Evolutionary conservation across 2,329 filamentous ascomycete species (phyloP), one percentile per base, ranked within the genome.

Genomic region (Aphanocladium album): DNA sequence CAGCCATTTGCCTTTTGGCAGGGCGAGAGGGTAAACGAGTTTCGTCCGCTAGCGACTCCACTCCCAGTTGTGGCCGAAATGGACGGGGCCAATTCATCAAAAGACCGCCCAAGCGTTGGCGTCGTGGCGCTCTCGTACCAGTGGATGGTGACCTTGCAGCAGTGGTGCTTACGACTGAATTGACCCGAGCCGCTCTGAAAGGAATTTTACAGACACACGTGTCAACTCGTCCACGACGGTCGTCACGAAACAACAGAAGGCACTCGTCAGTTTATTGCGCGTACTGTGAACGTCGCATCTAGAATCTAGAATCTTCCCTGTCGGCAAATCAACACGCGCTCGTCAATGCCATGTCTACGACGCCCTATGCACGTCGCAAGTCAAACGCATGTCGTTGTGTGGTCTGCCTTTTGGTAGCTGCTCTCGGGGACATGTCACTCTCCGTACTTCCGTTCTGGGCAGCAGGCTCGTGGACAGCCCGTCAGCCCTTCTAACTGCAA

Each of bases 31-130:
- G 35, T 59, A 59, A 58, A 59, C 49, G 57, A 52, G 27, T 41
- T 39, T 51, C 35, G 47, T 35, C 19, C 16, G 41, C 47, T 52
- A 52, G 35, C 35, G 47, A 43, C 57, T 37, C 57, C 57, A 58
- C 57, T n/a, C 57, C 23, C 47, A 52, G 57, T 53, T 50, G 56
- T 58, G 56, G 45, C 46, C 56, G 45, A 21, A 33, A 51, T 46
- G n/a, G 35, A n/a, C 35, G 25, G 33, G 37, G 25, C 14, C 35
- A 17, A n/a, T 43, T 43, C 47, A 33, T 19, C 25, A 19, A 51
- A 21, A 53, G 9, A 53, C 50, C 35, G 47, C 47, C 30, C 25
- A 50, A 21, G 33, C 49, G 49, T 30, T 11, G 21, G 25, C 25
- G 47, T 57, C 43, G 41, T 47, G 30, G 54, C 27, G 43, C 43